These are phyloP conservation scores for Apiospora marii DNA, from an alignment of 2,329 filamentous ascomycete species.

Conservation along the genomic window DNA sequence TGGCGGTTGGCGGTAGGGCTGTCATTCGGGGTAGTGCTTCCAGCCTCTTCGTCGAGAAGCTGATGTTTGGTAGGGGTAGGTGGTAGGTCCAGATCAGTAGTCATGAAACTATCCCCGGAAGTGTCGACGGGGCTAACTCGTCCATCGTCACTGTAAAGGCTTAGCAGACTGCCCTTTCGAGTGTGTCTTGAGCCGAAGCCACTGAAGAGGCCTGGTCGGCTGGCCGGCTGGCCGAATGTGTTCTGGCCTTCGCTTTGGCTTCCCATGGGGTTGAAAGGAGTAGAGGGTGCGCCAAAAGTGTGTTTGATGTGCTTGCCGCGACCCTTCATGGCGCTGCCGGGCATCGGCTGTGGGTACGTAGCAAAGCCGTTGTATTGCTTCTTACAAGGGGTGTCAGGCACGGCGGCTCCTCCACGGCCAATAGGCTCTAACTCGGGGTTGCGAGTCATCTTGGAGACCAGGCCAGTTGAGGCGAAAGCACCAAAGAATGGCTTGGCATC, in stretches of 20 bases:
- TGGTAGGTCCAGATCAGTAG: constrained; percentile 76
- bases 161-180: constrained; percentile 76
- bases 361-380: constrained; percentile 76
- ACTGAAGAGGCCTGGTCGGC: constrained; percentile 72
- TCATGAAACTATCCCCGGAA: constrained; percentile 39
- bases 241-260: constrained; percentile 48
- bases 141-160: constrained; percentile 78
- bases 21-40: constrained; percentile 49
- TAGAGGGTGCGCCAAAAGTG: constrained; percentile 81
- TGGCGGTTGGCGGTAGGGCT: constrained; percentile 57
- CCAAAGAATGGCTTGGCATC: constrained; percentile 78
- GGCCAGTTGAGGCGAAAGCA: constrained; percentile 91
- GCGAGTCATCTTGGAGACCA: constrained; percentile 94
- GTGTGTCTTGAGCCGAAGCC: constrained; percentile 57
- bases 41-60: constrained; percentile 48
- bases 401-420: constrained; percentile 62
- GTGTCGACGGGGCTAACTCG: constrained; percentile 61
- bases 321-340: constrained; percentile 67
- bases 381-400: constrained; percentile 97
- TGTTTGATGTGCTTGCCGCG: constrained; percentile 70
- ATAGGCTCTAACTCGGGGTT: constrained; percentile 73
- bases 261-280: constrained; percentile 75
- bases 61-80: constrained; percentile 89
- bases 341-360: constrained; percentile 65
- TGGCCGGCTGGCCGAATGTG: constrained; percentile 63